These are phyloP conservation scores for Didymellaceae sp. DNA, from an alignment of 2,329 filamentous ascomycete species.

Conservation along the genomic window DNA sequence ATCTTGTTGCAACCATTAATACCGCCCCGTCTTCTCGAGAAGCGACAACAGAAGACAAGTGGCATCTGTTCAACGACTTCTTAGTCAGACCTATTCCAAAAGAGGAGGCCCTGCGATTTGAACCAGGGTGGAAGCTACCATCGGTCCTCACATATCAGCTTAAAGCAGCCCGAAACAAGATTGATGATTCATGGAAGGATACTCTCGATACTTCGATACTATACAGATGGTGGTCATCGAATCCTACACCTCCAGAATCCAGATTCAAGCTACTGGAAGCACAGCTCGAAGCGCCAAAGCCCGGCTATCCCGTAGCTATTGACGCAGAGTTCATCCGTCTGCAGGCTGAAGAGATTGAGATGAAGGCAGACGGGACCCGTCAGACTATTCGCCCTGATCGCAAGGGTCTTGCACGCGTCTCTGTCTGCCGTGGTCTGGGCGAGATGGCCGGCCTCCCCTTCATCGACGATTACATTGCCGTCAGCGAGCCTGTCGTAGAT, in stretches of 20 bases:
- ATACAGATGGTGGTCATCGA: conserved; percentile 71
- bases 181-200: conserved; percentile 87
- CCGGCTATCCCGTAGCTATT: conserved; percentile 80
- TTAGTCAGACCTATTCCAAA: conserved; percentile 79
- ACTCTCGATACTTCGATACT: conserved; percentile 83
- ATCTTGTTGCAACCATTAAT: conserved; percentile 91
- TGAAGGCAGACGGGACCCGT: conserved; percentile 91
- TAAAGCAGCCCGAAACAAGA: conserved; percentile 78
- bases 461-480: conserved; percentile 96
- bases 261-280: conserved; percentile 67
- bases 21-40: conserved; percentile 71
- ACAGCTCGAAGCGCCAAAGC: conserved; percentile 68
- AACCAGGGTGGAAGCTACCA: conserved; percentile 89
- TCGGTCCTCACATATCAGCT: conserved; percentile 87
- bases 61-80: conserved; percentile 99
- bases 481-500: conserved; percentile 89
- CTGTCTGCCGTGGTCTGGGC: conserved; percentile 82
- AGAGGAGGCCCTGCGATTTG: conserved; percentile 88
- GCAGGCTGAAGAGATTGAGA: conserved; percentile 91
- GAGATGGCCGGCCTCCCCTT: conserved; percentile 82
- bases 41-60: conserved; percentile 69
- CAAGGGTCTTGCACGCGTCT: conserved; percentile 90
- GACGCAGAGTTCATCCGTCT: conserved; percentile 97
- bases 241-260: conserved; percentile 52
- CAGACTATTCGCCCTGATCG: conserved; percentile 91